These are phyloP conservation scores for Delonix regia DNA, from an alignment of 306 rosid species.

Conservation along the genomic window DNA sequence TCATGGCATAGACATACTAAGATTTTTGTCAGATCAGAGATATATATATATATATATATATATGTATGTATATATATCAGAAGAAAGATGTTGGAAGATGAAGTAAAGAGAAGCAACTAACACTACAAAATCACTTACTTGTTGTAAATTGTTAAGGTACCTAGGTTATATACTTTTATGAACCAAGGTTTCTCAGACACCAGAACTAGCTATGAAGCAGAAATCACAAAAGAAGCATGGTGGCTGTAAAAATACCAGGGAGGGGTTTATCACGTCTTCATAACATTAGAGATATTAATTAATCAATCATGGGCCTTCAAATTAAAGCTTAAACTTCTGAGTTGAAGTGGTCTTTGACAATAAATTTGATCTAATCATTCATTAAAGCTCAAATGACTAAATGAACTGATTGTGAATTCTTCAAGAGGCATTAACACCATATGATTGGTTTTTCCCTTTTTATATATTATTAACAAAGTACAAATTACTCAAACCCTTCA, in stretches of 20 bases:
- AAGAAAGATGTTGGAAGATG: slow-evolving; percentile 26
- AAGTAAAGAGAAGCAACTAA: slow-evolving; percentile 2
- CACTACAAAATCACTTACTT: not conserved
- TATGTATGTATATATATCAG: no score
- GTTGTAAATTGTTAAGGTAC: slow-evolving; percentile 9
- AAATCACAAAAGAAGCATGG: not conserved
- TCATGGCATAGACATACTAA: slow-evolving; percentile 2
- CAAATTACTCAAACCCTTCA: not conserved
- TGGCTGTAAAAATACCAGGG: not conserved
- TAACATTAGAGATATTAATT: not conserved
- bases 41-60: no score
- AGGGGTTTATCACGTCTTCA: not conserved
- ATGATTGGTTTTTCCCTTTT: not conserved
- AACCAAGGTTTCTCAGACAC: slow-evolving; percentile 7
- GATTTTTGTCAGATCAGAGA: slow-evolving; percentile 1
- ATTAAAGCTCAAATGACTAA: not conserved
- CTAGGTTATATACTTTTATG: not conserved
- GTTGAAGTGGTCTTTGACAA: not conserved
- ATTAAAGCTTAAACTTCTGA: not conserved
- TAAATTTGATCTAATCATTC: not conserved
- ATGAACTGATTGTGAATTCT: not conserved
- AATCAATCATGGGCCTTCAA: not conserved
- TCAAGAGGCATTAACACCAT: slow-evolving; percentile 6
- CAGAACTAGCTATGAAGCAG: not conserved
- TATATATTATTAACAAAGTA: not conserved